These are phyloP conservation scores for Ogataea methanolica DNA, from an alignment of 805 yeast species.

Conservation along the genomic window DNA sequence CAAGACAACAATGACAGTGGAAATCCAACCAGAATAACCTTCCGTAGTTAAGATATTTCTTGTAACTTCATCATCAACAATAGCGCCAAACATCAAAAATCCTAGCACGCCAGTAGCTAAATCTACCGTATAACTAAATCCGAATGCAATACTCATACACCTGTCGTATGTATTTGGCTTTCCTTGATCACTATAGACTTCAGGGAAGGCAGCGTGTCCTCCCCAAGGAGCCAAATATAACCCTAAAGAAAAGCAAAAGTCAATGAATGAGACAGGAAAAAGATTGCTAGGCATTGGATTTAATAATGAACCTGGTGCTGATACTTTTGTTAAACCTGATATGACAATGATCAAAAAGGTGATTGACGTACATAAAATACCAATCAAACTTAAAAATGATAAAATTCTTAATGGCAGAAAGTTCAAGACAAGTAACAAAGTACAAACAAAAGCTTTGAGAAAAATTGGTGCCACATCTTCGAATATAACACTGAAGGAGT, in stretches of 20 bases:
- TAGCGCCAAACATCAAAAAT: slow-evolving; percentile 52
- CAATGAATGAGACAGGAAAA: slow-evolving; percentile 53
- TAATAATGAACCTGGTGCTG: slow-evolving; percentile 71
- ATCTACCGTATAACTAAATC: slow-evolving; percentile 57
- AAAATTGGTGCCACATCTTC: slow-evolving; percentile 33
- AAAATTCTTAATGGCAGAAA: slow-evolving; percentile 71
- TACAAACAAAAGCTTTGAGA: slow-evolving; percentile 40
- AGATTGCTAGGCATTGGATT: slow-evolving; percentile 60
- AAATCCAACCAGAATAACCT: slow-evolving; percentile 45
- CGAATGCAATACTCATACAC: slow-evolving; percentile 55
- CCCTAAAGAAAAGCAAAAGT: slow-evolving; percentile 58
- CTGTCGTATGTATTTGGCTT: slow-evolving; percentile 52
- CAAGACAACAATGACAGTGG: slow-evolving; percentile 51
- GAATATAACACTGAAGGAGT: slow-evolving; percentile 50
- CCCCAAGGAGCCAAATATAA: slow-evolving; percentile 79
- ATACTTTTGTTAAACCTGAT: slow-evolving; percentile 58
- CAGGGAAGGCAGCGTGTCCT: slow-evolving; percentile 79
- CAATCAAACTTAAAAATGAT: slow-evolving; percentile 64
- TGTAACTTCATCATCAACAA: slow-evolving; percentile 49
- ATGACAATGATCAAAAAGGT: slow-evolving; percentile 54
- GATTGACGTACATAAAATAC: slow-evolving; percentile 65
- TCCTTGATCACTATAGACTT: slow-evolving; percentile 66
- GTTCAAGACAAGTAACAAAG: slow-evolving; percentile 39
- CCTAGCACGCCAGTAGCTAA: slow-evolving; percentile 62
- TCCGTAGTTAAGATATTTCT: slow-evolving; percentile 39